phyloP scores from a whole-genome alignment of 495 filamentous ascomycete genomes.

The Xylaria palmicola region DNA sequence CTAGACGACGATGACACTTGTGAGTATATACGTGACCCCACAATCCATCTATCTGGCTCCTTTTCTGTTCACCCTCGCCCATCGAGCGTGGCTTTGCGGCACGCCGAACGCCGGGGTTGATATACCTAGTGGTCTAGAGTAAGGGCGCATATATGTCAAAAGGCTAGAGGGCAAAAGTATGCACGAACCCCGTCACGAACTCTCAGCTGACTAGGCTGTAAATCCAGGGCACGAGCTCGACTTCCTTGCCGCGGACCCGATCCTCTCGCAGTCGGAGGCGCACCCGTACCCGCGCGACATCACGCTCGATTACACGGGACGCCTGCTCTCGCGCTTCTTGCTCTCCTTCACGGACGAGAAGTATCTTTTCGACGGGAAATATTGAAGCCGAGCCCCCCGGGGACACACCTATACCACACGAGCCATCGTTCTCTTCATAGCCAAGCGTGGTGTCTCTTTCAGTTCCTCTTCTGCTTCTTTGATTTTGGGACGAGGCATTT shows the following conservation, averaged over 20 bases:
- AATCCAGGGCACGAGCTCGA: constrained; percentile 45
- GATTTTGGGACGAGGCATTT: too few relatives aligned
- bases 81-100: too few relatives aligned
- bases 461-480: too few relatives aligned
- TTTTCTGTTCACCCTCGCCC: too few relatives aligned
- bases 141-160: too few relatives aligned
- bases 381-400: neutral
- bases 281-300: constrained; percentile 44
- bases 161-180: neutral
- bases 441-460: too few relatives aligned
- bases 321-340: constrained; percentile 49
- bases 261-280: constrained; percentile 42
- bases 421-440: too few relatives aligned
- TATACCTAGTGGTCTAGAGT: too few relatives aligned
- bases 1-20: constrained; percentile 38
- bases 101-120: too few relatives aligned
- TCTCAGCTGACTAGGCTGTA: constrained; percentile 12
- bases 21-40: constrained; percentile 31
- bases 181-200: neutral
- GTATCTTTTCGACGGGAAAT: constrained; percentile 33
- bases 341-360: constrained; percentile 48
- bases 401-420: too few relatives aligned
- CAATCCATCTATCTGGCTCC: neutral
- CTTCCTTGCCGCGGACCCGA: constrained; percentile 44
- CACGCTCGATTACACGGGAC: constrained; percentile 49